Conservation (phyloP, 2,329 filamentous ascomycete species). For the Acrodontium crateriforme region DNA sequence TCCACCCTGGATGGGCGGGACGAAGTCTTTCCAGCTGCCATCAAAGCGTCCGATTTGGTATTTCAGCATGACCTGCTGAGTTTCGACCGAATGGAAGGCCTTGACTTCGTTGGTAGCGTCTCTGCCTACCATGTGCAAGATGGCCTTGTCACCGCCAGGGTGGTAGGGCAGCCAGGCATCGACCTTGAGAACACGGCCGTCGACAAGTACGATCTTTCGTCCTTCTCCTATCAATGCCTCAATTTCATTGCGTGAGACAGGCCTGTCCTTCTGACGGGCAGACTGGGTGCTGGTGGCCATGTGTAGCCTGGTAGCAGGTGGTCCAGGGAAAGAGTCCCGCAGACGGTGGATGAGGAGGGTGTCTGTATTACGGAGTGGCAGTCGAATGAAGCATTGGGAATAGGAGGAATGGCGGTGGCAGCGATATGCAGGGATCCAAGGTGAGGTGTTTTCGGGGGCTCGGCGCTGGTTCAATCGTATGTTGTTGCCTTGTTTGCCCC, state of each 20-base stretch:
- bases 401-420: no score
- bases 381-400: no score
- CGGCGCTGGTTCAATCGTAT: no score
- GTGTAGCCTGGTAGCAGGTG: no score
- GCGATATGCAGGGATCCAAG: no score
- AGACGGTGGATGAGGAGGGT: no score
- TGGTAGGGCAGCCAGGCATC: slow-evolving; percentile 84
- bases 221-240: slow-evolving; percentile 77
- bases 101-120: slow-evolving; percentile 80
- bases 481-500: no score
- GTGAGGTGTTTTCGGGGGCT: no score
- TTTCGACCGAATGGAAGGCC: slow-evolving; percentile 78
- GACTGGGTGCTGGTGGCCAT: no score
- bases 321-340: no score
- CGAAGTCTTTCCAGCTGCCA: slow-evolving; percentile 73
- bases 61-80: slow-evolving; percentile 59
- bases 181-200: slow-evolving; percentile 69
- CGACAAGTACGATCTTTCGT: slow-evolving; percentile 63
- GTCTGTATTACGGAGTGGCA: no score
- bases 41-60: slow-evolving; percentile 76
- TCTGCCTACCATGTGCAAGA: slow-evolving; percentile 67
- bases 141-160: slow-evolving; percentile 81
- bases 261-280: no score
- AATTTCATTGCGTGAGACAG: slow-evolving; percentile 32
- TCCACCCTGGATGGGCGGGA: slow-evolving; percentile 84